Evolutionary conservation across 78 protist genomes (phyloP).

Genomic region (Dictyostelium firmibasis): DNA sequence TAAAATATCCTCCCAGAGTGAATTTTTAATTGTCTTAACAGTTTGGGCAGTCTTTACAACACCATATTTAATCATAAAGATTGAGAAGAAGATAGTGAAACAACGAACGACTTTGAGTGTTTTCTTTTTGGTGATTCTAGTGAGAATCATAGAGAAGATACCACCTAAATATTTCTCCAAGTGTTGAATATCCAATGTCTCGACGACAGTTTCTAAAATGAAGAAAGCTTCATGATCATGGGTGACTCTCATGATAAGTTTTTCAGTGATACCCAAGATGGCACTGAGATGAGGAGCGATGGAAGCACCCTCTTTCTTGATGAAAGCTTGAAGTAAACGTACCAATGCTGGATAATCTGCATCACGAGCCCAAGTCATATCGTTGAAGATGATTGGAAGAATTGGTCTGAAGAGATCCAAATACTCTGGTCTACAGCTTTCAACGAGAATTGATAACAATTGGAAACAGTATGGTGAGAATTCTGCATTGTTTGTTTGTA

Average conservation of each 20-base stretch:
- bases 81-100: constrained; percentile 51
- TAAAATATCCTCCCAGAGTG: constrained; percentile 28
- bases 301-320: constrained; percentile 24
- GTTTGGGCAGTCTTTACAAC: background rate
- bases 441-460: constrained; percentile 74
- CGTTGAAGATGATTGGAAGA: constrained; percentile 10
- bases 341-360: constrained; percentile 77
- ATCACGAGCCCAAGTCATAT: constrained; percentile 36
- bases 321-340: constrained; percentile 75
- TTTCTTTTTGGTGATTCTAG: constrained; percentile 35
- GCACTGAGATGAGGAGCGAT: constrained; percentile 15
- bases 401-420: background rate
- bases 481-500: constrained; percentile 35
- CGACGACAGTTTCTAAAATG: constrained; percentile 50
- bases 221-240: constrained; percentile 77
- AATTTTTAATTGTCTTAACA: background rate
- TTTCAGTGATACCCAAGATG: constrained; percentile 46
- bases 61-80: constrained; percentile 37
- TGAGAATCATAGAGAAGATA: constrained; percentile 18
- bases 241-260: background rate
- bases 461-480: constrained; percentile 85
- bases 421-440: constrained; percentile 18
- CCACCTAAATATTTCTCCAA: background rate
- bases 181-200: background rate
- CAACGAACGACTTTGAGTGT: constrained; percentile 56